Percentiles rank a stretch among this genome's conserved stretches.
Evolutionary conservation across 2,329 filamentous ascomycete genomes (phyloP).

Genomic region (Emergomyces africanus): DNA sequence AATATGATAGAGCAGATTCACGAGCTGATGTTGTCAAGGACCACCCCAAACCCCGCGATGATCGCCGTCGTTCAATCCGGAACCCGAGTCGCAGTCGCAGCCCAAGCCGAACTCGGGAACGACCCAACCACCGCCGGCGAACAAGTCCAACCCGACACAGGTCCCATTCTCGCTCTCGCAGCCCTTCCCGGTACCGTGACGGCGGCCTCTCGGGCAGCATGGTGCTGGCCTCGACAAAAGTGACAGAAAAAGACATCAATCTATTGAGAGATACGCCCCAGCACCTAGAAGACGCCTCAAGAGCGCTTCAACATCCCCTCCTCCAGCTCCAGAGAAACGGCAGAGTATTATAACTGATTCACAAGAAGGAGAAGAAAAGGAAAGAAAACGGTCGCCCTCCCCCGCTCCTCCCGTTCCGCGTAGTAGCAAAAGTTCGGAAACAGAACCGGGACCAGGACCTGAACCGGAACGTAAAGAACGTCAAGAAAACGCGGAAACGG

Average conservation of each 20-base stretch:
- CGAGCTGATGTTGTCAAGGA: conserved; percentile 40
- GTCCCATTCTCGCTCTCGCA: conserved; percentile 15
- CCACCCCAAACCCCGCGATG: conserved; percentile 27
- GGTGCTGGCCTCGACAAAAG: conserved; percentile 16
- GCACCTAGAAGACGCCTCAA: conserved; percentile 29
- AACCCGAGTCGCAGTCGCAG: conserved; percentile 10
- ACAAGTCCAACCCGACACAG: conserved; percentile 17
- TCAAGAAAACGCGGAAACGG: conserved; percentile 6
- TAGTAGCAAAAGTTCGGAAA: background rate
- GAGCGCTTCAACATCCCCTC: conserved; percentile 30
- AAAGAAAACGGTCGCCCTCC: conserved; percentile 14
- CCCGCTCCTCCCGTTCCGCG: background rate
- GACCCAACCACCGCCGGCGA: conserved; percentile 20
- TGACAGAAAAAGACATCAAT: conserved; percentile 32
- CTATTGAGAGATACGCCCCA: conserved; percentile 34
- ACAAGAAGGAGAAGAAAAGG: conserved; percentile 18
- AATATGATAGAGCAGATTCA: conserved; percentile 30
- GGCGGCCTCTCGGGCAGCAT: conserved; percentile 17
- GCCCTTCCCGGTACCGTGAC: conserved; percentile 6
- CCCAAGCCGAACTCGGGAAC: conserved; percentile 13
- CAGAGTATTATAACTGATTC: conserved; percentile 27
- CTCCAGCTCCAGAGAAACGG: conserved; percentile 26
- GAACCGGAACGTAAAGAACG: background rate
- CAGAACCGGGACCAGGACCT: background rate
- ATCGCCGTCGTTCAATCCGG: conserved; percentile 29